Base-by-base conservation (phyloP, 208 protist species). In the Leishmania arabica region DNA sequence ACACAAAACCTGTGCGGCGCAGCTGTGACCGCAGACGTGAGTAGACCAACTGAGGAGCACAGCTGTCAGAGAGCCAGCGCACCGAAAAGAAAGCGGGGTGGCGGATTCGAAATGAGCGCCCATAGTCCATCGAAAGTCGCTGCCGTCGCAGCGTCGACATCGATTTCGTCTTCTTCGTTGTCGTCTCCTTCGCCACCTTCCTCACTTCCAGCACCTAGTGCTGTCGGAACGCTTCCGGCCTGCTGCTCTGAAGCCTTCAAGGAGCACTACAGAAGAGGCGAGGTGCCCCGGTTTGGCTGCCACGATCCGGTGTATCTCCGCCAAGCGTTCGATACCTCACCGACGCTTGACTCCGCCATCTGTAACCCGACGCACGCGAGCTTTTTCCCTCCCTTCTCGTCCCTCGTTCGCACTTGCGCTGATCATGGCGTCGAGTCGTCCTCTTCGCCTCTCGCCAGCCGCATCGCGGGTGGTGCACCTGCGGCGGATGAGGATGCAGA, bases 261-360 rank as follows among this genome's bases (percentile, higher is more conserved):
- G n/a, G 65, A 77, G 71, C 79, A 75, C 70, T 72, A 79, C 49
- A 65, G 64, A 15, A 11, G 65, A 19, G 83, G 84, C 60, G 71
- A 81, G 45, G 73, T 79, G 42, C 90, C 88, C 9, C 84, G 81
- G 60, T 93, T 93, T 69, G 90, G 90, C 49, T 91, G 85, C 86
- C 91, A 93, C 65, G 84, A 89, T 72, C 90, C 90, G 5, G 81
- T 88, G n/a, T 93, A 89, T 65, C 77, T 93, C 53, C 82, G 73
- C 31, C 76, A 65, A 34, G 21, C 71, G 8, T 49, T n/a, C 64
- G 56, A 64, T 51, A 11, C 24, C 15, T 17, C 47, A 1, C 40
- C 75, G 51, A 65, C 70, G 51, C 21, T 56, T 3, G 60, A 73
- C 4, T 27, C 37, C 0, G 62, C 37, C 0, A 21, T 51, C 42